Evolutionary conservation across 2,329 filamentous ascomycete species (phyloP).

Genomic region (Penicillium crustosum): DNA sequence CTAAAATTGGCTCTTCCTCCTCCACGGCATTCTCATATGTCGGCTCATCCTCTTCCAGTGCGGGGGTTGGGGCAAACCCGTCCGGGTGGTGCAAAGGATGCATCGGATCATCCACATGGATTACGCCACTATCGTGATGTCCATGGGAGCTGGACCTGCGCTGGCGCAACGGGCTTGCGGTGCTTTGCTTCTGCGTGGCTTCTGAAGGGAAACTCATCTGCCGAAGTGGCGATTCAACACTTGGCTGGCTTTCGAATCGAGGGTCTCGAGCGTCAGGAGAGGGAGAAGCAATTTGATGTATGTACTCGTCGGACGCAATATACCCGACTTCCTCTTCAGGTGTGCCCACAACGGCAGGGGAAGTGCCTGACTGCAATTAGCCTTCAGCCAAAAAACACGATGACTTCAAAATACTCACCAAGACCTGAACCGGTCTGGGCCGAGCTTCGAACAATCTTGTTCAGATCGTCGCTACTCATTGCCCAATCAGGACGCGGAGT

Average conservation of each 20-base stretch:
- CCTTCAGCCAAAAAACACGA: background rate
- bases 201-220: constrained; percentile 53
- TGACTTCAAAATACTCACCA: constrained; percentile 45
- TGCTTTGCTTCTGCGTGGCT: constrained; percentile 36
- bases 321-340: constrained; percentile 91
- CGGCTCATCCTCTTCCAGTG: constrained; percentile 51
- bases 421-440: constrained; percentile 51
- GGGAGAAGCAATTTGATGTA: constrained; percentile 71
- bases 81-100: constrained; percentile 45
- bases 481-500: constrained; percentile 71
- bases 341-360: constrained; percentile 64
- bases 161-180: constrained; percentile 11
- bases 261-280: constrained; percentile 45
- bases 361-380: constrained; percentile 56
- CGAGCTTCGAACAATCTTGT: constrained; percentile 80
- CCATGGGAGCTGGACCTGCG: constrained; percentile 15
- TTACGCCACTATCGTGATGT: constrained; percentile 47
- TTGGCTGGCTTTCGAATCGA: constrained; percentile 46
- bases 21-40: constrained; percentile 52
- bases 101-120: constrained; percentile 73
- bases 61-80: constrained; percentile 51
- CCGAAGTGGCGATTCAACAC: constrained; percentile 53
- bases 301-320: constrained; percentile 80
- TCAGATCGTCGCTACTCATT: constrained; percentile 84
- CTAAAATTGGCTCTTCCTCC: constrained; percentile 77